phyloP scores from a whole-genome alignment of 352 stramenopile species.

The Globisporangium heterothallicum region DNA sequence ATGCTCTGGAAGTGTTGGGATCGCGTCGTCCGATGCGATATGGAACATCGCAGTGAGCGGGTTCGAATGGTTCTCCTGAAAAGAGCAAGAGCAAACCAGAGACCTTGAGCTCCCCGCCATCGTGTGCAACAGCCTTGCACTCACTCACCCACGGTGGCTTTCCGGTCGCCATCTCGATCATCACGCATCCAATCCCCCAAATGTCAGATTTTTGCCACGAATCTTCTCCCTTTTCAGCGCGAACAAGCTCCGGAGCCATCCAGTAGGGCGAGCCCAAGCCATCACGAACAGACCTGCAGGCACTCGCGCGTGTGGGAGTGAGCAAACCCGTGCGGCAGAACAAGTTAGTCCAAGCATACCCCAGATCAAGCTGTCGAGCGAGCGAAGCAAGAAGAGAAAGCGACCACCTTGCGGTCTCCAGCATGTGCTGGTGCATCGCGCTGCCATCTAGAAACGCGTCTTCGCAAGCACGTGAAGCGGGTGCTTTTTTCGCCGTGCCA shows the following conservation, averaged over 20 bases:
- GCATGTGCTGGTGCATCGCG: not conserved
- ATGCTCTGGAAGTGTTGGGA: conserved; percentile 36
- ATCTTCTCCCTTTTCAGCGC: conserved; percentile 58
- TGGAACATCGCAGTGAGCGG: conserved; percentile 80
- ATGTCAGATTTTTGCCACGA: conserved; percentile 88
- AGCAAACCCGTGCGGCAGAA: no score
- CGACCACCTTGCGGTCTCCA: conserved; percentile 14
- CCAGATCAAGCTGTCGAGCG: conserved; percentile 3
- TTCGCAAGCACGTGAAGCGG: conserved; percentile 9
- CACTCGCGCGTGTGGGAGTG: not conserved
- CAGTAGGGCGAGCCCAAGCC: conserved; percentile 90
- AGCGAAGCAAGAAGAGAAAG: conserved; percentile 4
- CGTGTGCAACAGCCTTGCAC: no score
- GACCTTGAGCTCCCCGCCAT: not conserved
- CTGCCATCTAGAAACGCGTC: not conserved
- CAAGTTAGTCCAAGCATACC: not conserved
- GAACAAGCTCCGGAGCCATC: conserved; percentile 95
- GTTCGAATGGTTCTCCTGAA: conserved; percentile 73
- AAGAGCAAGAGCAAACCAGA: not conserved
- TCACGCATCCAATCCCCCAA: conserved; percentile 87
- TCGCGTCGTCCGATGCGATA: conserved; percentile 57
- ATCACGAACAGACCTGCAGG: conserved; percentile 55
- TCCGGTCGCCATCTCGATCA: conserved; percentile 88
- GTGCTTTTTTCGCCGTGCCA: conserved; percentile 56
- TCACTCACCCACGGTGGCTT: conserved; percentile 74